Evolutionary conservation across 1,139 yeast genomes (phyloP), one percentile per base, ranked within the genome.

Genomic region (Citeromyces siamensis): DNA sequence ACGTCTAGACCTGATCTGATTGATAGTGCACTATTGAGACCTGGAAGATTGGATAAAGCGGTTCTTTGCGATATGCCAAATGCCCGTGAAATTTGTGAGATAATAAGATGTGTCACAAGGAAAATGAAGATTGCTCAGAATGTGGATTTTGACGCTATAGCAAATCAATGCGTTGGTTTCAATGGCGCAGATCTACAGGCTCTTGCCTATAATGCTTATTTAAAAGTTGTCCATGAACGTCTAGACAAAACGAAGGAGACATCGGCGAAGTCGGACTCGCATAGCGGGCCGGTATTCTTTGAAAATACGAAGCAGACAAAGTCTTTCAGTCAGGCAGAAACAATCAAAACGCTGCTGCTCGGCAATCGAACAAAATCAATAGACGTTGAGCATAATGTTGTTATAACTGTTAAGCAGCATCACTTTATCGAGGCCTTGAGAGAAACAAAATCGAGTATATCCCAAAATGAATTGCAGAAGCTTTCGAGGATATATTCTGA

Each of bases 161-260:
- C 95, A 0, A 48, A 52, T 13, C 47, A 55, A 6, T 77, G 95
- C 0, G 72, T 66, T 2, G 95, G 95, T 0, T 88, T 72, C 49
- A 82, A 95, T 27, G 96, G 96, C 9, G 98, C 98, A 1, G 98
- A 90, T 58, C 62, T 90, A 55, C 97, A 88, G 58, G 96, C 96
- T 0, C 62, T 90, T 37, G 79, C 88, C 33, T 88, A 86, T 56
- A 90, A 86, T 57, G 95, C 97, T 0, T 86, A 88, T 51, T 66
- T 90, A 52, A 81, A 79, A 45, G 94, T 95, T 6, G 94, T 90
- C 14, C 97, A 90, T 53, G 77, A 79, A 33, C 73, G 68, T 40
- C 63, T 88, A 38, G 64, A 51, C 14, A 49, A 50, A 56, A 60
- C 48, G 60, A 56, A 42, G 57, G 64, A 13, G 54, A 53, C 20